These are phyloP conservation scores for Trypanosoma platydactyli DNA, from an alignment of 208 protist species.

Conservation along the genomic window DNA sequence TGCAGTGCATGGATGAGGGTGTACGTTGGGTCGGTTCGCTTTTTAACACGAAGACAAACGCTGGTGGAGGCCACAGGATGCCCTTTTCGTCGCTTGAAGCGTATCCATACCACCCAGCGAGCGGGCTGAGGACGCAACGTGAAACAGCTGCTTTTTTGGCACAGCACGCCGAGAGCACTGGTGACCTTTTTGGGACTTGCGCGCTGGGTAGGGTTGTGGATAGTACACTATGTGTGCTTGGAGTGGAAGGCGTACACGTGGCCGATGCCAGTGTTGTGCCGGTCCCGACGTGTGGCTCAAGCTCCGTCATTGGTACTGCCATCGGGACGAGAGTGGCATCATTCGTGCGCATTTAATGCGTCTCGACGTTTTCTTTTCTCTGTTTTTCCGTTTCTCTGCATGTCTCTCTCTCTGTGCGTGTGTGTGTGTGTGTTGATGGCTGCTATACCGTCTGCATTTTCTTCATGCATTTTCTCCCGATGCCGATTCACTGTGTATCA, in stretches of 20 bases:
- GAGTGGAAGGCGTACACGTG: slow-evolving; percentile 56
- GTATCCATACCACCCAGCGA: slow-evolving; percentile 37
- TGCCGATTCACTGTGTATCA: no score
- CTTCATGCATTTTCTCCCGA: no score
- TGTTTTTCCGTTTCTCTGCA: not conserved
- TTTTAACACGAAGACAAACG: slow-evolving; percentile 37
- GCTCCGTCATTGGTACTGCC: slow-evolving; percentile 48
- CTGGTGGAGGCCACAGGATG: slow-evolving; percentile 29
- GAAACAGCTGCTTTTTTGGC: slow-evolving; percentile 62
- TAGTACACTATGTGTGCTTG: slow-evolving; percentile 42
- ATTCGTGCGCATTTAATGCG: slow-evolving; percentile 14
- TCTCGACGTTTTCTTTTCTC: no score
- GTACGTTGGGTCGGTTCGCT: slow-evolving; percentile 74
- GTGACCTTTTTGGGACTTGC: slow-evolving; percentile 71
- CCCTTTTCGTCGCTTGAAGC: slow-evolving; percentile 59
- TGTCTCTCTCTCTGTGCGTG: slow-evolving; percentile 2
- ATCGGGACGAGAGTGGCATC: slow-evolving; percentile 60
- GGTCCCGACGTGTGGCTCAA: slow-evolving; percentile 59
- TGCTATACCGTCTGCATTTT: no score
- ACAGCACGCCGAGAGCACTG: slow-evolving; percentile 37
- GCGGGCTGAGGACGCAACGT: slow-evolving; percentile 42
- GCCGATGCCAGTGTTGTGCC: slow-evolving; percentile 76
- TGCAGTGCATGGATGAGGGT: slow-evolving; percentile 71
- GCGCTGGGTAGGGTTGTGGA: slow-evolving; percentile 72
- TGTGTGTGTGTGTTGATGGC: not conserved